These are phyloP conservation scores for Penicillium sp. DNA, from an alignment of 2,329 filamentous ascomycete species.

Conservation along the genomic window DNA sequence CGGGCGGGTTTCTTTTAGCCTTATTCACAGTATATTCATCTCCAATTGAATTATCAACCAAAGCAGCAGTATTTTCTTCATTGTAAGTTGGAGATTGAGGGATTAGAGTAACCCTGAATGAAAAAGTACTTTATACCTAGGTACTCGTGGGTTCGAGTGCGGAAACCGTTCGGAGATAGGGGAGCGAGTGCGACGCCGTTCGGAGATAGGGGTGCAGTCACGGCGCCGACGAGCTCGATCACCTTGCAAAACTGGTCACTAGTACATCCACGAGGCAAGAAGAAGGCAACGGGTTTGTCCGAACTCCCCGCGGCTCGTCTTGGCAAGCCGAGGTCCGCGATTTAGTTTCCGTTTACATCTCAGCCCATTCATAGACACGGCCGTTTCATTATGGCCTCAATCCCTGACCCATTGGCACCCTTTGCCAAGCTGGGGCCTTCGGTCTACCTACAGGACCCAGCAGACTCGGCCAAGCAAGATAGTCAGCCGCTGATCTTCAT, in stretches of 20 bases:
- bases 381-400: slow-evolving; percentile 8
- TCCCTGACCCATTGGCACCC: slow-evolving; percentile 17
- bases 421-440: slow-evolving; percentile 40
- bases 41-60: not conserved
- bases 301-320: not conserved
- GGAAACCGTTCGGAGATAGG: no score
- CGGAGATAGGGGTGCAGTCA: no score
- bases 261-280: not conserved
- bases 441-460: slow-evolving; percentile 41
- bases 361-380: not conserved
- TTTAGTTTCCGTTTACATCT: not conserved
- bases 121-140: no score
- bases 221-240: no score
- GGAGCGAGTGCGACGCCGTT: no score
- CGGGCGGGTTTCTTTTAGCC: slow-evolving; percentile 3
- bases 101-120: no score
- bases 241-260: no score
- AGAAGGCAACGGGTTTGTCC: not conserved
- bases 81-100: no score
- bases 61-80: no score
- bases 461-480: slow-evolving; percentile 7
- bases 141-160: no score
- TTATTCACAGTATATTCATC: not conserved
- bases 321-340: slow-evolving; percentile 8
- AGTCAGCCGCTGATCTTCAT: slow-evolving; percentile 38